A percentile compares a stretch with the other conserved stretches of the same genome.
Conservation (phyloP, 1,284 basidiomycete species). For the Malassezia slooffiae region DNA sequence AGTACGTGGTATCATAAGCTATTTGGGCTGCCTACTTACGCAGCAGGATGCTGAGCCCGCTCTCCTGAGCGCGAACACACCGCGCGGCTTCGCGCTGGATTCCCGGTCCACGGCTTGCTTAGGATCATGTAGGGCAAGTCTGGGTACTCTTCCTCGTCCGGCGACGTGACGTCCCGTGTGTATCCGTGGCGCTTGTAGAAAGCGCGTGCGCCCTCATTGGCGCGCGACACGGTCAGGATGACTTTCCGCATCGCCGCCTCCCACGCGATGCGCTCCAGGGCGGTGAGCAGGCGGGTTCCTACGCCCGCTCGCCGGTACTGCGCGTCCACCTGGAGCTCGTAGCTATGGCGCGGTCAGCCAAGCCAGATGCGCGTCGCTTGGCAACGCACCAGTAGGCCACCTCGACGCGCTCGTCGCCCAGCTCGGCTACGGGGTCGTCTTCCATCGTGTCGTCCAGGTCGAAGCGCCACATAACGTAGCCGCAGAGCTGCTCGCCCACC, state of each 20-base stretch:
- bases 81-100: too few relatives aligned
- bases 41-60: slow-evolving; percentile 14
- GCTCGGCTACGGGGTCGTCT: not conserved
- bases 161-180: slow-evolving; percentile 10
- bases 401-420: slow-evolving; percentile 1
- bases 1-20: slow-evolving; percentile 18
- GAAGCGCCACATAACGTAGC: slow-evolving; percentile 15
- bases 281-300: slow-evolving; percentile 3
- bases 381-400: slow-evolving; percentile 15
- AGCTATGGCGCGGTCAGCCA: slow-evolving; percentile 6
- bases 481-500: not conserved
- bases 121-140: slow-evolving; percentile 7
- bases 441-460: slow-evolving; percentile 5
- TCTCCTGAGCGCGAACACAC: slow-evolving; percentile 7
- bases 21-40: not conserved
- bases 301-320: not conserved
- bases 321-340: slow-evolving; percentile 12
- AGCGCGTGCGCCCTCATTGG: slow-evolving; percentile 1
- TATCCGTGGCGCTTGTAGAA: slow-evolving; percentile 10
- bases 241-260: slow-evolving; percentile 11
- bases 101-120: slow-evolving; percentile 5
- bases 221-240: slow-evolving; percentile 8
- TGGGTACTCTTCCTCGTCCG: not conserved
- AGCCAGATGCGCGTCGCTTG: too few relatives aligned
- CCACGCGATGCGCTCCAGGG: slow-evolving; percentile 6